A percentile compares a stretch with the other conserved stretches of the same genome.
Conservation (phyloP, 1,139 yeast genomes). For the Yamadazyma trypodendri region DNA sequence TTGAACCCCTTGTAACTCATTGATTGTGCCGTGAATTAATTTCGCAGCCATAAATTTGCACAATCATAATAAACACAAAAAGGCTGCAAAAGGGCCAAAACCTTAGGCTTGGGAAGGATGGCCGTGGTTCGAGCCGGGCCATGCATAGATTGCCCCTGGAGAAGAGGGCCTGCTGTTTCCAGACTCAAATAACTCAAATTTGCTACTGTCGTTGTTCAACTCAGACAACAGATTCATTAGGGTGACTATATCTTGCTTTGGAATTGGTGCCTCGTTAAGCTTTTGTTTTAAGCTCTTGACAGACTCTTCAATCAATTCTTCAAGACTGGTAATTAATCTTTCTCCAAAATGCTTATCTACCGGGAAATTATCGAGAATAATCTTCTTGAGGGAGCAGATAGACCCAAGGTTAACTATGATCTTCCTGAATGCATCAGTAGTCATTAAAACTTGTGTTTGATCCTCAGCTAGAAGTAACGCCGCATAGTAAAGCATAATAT, state of each 20-base stretch:
- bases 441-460: slow-evolving; percentile 11
- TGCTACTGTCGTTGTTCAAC: slow-evolving; percentile 14
- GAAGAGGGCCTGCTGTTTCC: slow-evolving; percentile 27
- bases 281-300: slow-evolving; percentile 15
- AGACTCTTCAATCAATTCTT: slow-evolving; percentile 43
- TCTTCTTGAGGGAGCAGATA: slow-evolving; percentile 41
- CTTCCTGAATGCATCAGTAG: slow-evolving; percentile 11
- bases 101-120: slow-evolving; percentile 43
- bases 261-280: slow-evolving; percentile 9
- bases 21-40: not conserved
- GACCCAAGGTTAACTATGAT: slow-evolving; percentile 28
- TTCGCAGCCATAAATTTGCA: slow-evolving; percentile 8
- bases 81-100: too few relatives aligned
- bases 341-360: slow-evolving; percentile 54
- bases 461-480: slow-evolving; percentile 57
- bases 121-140: slow-evolving; percentile 71
- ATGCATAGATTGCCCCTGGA: slow-evolving; percentile 52
- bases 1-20: slow-evolving; percentile 8
- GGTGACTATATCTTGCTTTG: slow-evolving; percentile 14
- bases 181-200: slow-evolving; percentile 20
- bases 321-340: slow-evolving; percentile 46
- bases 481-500: slow-evolving; percentile 69
- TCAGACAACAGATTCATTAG: slow-evolving; percentile 19
- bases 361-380: slow-evolving; percentile 47
- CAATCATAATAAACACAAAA: slow-evolving; percentile 1